Conservation (phyloP, 345 rosid species). For the Syzygium aromaticum region DNA sequence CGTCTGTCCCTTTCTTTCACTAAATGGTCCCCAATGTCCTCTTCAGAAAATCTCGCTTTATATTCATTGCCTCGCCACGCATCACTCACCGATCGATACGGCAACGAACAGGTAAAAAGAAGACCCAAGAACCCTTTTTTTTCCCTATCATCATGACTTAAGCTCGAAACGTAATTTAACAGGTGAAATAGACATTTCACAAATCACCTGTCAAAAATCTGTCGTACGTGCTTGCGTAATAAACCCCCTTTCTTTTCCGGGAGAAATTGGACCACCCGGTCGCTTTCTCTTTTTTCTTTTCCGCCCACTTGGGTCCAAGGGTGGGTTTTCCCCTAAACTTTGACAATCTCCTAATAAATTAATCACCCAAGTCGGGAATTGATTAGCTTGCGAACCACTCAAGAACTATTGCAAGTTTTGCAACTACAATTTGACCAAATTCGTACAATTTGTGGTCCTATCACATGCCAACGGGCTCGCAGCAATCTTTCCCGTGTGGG, state of each 20-base stretch:
- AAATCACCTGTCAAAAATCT: background rate
- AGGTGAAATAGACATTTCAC: background rate
- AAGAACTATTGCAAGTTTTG: background rate
- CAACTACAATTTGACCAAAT: background rate
- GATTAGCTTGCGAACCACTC: background rate
- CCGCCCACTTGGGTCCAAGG: background rate
- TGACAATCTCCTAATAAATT: background rate
- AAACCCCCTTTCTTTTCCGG: background rate
- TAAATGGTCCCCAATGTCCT: background rate
- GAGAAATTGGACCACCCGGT: background rate
- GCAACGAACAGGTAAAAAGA: background rate
- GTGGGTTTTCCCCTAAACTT: background rate
- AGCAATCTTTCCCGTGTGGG: background rate
- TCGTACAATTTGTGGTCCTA: background rate
- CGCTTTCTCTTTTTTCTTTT: too few species aligned
- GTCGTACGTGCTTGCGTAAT: background rate
- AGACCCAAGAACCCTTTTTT: too few species aligned
- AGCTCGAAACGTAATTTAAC: background rate
- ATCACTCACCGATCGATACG: background rate
- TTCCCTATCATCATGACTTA: background rate
- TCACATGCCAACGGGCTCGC: background rate
- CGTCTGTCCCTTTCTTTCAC: background rate
- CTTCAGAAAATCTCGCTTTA: background rate
- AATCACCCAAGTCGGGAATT: background rate
- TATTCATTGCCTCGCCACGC: background rate